Evolutionary conservation across 83 land plant genomes (phyloP).

Genomic region (Diphasiastrum complanatum): DNA sequence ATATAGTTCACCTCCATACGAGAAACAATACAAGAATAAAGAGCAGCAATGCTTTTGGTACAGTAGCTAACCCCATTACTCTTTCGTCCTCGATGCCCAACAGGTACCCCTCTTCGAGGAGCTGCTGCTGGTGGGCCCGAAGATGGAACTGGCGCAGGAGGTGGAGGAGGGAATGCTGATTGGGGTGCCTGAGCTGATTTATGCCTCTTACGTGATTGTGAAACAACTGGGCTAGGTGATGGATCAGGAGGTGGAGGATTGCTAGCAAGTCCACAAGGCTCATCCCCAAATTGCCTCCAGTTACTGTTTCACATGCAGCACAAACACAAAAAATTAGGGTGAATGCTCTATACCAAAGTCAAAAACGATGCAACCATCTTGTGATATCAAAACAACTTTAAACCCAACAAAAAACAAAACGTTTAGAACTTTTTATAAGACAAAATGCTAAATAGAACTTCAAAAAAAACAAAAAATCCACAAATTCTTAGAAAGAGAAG

Average conservation of each 20-base stretch:
- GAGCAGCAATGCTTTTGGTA: neutral
- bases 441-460: too few species aligned
- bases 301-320: too few species aligned
- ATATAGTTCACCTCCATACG: neutral
- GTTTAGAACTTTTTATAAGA: too few species aligned
- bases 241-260: neutral
- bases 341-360: too few species aligned
- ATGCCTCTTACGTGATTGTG: slow-evolving; percentile 1
- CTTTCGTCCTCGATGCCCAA: slow-evolving; percentile 1
- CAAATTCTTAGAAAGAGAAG: too few species aligned
- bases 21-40: neutral
- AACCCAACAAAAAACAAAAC: too few species aligned
- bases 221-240: neutral
- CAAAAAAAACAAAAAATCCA: too few species aligned
- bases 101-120: neutral
- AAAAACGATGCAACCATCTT: too few species aligned
- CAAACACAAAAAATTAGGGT: too few species aligned
- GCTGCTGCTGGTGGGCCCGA: neutral
- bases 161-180: neutral
- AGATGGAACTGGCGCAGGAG: neutral
- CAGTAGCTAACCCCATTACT: neutral
- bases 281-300: too few species aligned
- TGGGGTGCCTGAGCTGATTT: neutral
- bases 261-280: too few species aligned
- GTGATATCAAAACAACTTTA: too few species aligned